Evolutionary conservation across 1,284 basidiomycete species (phyloP).

Genomic region (Pseudozyma thailandica): DNA sequence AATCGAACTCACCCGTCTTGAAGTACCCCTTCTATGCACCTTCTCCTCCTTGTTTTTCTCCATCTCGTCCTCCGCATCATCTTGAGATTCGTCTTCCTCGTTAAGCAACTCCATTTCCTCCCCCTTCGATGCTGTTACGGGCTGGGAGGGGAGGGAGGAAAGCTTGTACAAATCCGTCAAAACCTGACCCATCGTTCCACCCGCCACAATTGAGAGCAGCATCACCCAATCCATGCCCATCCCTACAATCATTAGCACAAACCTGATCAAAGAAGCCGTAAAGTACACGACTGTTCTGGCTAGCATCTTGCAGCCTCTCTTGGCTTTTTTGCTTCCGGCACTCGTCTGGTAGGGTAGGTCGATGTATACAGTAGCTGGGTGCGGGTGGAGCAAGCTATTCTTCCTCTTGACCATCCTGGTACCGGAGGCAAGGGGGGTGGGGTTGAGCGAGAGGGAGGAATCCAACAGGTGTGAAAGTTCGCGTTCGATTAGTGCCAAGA

Average conservation of each 20-base stretch:
- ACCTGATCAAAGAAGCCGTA: slow-evolving; percentile 19
- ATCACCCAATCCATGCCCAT: slow-evolving; percentile 52
- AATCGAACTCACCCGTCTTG: background rate
- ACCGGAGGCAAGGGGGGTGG: background rate
- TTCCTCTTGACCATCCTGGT: background rate
- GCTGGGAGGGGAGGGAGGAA: too few species aligned
- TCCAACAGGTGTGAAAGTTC: slow-evolving; percentile 9
- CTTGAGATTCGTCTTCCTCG: too few species aligned
- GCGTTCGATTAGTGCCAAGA: slow-evolving; percentile 17
- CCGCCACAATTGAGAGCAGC: slow-evolving; percentile 14
- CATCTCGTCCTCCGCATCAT: background rate
- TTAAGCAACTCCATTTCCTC: too few species aligned
- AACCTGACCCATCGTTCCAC: slow-evolving; percentile 15
- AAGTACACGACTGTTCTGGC: slow-evolving; percentile 17
- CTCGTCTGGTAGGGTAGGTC: background rate
- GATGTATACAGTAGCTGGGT: slow-evolving; percentile 5
- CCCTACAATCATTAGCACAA: slow-evolving; percentile 40
- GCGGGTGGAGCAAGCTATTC: background rate
- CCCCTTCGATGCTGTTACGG: too few species aligned
- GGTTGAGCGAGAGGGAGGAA: background rate
- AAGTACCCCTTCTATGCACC: background rate
- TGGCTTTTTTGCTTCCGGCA: background rate
- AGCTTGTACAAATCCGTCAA: slow-evolving; percentile 8
- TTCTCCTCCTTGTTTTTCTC: background rate
- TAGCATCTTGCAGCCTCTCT: background rate